Percentiles rank a stretch among this genome's conserved stretches.
Conservation (phyloP, 2,329 filamentous ascomycete genomes). For the Podosphaera fusca region DNA sequence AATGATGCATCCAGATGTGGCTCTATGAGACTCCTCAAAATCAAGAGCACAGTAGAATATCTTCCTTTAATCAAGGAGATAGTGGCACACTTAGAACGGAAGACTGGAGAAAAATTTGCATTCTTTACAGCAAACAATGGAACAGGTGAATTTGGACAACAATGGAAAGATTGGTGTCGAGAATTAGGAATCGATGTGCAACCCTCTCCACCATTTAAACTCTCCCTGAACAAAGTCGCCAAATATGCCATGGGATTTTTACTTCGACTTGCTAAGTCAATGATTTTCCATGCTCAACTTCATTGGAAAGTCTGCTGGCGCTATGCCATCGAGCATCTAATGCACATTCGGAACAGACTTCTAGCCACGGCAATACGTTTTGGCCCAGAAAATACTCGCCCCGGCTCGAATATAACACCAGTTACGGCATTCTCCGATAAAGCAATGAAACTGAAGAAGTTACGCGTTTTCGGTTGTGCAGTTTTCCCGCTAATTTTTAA, state of each 20-base stretch:
- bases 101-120: not conserved
- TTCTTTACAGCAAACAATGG: not conserved
- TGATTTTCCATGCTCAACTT: not conserved
- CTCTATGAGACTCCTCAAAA: not conserved
- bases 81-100: not conserved
- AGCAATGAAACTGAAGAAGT: no score
- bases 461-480: not conserved
- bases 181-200: not conserved
- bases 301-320: not conserved
- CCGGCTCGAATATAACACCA: no score
- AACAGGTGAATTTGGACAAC: no score
- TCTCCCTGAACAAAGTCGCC: not conserved
- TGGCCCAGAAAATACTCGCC: no score
- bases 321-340: not conserved
- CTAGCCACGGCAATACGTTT: no score
- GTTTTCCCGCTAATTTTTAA: not conserved
- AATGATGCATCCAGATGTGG: not conserved
- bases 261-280: not conserved
- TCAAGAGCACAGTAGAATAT: not conserved
- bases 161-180: no score
- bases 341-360: not conserved
- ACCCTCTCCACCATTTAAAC: not conserved
- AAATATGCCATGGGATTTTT: not conserved
- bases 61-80: not conserved
- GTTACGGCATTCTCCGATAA: no score